Evolutionary conservation across 2,329 filamentous ascomycete genomes (phyloP).

Genomic region (Pyrenophora tritici-repentis): DNA sequence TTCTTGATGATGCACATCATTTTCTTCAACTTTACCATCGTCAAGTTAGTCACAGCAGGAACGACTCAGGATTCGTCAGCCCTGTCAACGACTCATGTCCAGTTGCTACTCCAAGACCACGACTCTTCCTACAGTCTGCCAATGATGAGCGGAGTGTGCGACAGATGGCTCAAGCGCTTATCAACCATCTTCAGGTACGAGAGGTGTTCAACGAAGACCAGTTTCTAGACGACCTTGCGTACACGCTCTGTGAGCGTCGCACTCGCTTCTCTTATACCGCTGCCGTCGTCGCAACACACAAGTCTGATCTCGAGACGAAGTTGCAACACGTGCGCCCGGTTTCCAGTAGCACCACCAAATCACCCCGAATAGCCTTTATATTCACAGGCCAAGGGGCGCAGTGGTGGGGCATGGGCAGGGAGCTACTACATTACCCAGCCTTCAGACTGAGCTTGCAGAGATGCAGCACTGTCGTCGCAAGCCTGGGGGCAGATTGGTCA

Average conservation of each 20-base stretch:
- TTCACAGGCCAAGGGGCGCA: conserved; percentile 54
- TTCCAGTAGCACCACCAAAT: not conserved
- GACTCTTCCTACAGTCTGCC: conserved; percentile 20
- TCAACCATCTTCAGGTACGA: conserved; percentile 7
- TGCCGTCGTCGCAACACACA: conserved; percentile 5
- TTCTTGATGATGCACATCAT: conserved; percentile 36
- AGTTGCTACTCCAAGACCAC: not conserved
- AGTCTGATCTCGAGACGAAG: conserved; percentile 2
- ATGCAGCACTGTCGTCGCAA: conserved; percentile 7
- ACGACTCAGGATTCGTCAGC: conserved; percentile 12
- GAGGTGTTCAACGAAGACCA: conserved; percentile 9
- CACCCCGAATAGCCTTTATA: conserved; percentile 26
- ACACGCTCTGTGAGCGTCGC: conserved; percentile 26
- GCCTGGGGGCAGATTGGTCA: conserved; percentile 13
- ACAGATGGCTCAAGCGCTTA: conserved; percentile 24
- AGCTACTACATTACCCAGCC: conserved; percentile 34
- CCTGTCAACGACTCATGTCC: conserved; percentile 4
- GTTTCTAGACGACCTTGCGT: conserved; percentile 19
- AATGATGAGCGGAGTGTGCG: conserved; percentile 14
- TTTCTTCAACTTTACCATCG: conserved; percentile 1
- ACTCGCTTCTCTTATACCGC: conserved; percentile 6
- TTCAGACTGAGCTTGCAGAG: conserved; percentile 15
- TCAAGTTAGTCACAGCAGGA: conserved; percentile 1
- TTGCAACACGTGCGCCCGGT: not conserved
- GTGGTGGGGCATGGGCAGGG: conserved; percentile 49